Evolutionary conservation across 768 basidiomycete species (phyloP).

Genomic region (Macrolepiota fuliginosa): DNA sequence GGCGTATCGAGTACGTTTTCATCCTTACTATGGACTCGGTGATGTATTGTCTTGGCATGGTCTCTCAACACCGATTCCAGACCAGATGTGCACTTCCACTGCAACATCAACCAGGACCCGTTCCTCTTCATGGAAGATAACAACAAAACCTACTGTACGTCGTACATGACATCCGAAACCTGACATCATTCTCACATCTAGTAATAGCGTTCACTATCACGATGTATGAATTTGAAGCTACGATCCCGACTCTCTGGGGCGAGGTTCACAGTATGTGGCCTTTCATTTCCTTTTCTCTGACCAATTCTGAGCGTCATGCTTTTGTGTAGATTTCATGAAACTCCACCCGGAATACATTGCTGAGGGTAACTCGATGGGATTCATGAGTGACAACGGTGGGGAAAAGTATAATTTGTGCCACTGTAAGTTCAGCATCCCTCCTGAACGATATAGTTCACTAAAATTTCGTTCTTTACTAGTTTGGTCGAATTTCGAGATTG

Average conservation of each 20-base stretch:
- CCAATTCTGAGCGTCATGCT: not conserved
- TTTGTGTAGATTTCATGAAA: conserved; percentile 50
- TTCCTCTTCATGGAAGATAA: conserved; percentile 72
- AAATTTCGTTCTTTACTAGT: conserved; percentile 27
- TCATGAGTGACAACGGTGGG: conserved; percentile 48
- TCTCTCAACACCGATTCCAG: conserved; percentile 27
- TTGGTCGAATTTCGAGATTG: conserved; percentile 74
- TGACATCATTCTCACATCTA: not conserved
- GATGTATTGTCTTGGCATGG: conserved; percentile 16
- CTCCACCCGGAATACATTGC: conserved; percentile 54
- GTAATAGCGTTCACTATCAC: conserved; percentile 63
- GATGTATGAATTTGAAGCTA: conserved; percentile 71
- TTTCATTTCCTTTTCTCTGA: conserved; percentile 8
- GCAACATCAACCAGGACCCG: conserved; percentile 64
- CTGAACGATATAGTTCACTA: not conserved
- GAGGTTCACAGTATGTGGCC: conserved; percentile 53
- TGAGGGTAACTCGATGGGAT: conserved; percentile 57
- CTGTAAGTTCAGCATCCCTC: conserved; percentile 38
- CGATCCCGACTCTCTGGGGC: conserved; percentile 74
- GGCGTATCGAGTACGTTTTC: conserved; percentile 68
- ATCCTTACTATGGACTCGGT: too few relatives aligned
- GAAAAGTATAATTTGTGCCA: conserved; percentile 72
- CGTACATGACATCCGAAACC: not conserved
- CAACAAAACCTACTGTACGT: conserved; percentile 61
- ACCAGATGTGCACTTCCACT: conserved; percentile 74